Evolutionary conservation across 2,329 filamentous ascomycete species (phyloP).

Genomic region (Xylaria arbuscula): DNA sequence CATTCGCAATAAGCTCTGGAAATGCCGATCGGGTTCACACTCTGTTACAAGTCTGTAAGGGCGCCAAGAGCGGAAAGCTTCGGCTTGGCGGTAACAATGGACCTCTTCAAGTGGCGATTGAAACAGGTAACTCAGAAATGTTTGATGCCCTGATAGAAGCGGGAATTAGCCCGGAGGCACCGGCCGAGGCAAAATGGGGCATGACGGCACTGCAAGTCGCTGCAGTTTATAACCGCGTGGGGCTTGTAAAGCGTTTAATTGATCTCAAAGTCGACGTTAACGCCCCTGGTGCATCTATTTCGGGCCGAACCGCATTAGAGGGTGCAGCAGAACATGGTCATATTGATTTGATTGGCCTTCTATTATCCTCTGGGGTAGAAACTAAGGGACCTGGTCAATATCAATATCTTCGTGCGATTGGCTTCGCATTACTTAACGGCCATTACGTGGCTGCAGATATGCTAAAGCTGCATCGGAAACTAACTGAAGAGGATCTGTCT

Average conservation of each 20-base stretch:
- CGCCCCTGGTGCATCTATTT: background rate
- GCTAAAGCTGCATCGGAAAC: background rate
- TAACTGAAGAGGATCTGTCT: background rate
- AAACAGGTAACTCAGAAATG: background rate
- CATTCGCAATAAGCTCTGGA: background rate
- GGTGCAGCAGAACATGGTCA: background rate
- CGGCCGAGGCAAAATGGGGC: background rate
- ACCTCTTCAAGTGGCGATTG: background rate
- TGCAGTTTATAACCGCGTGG: background rate
- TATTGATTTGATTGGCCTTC: background rate
- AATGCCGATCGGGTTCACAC: background rate
- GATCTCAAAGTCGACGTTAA: constrained; percentile 7
- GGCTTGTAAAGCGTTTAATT: background rate
- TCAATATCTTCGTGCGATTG: constrained; percentile 11
- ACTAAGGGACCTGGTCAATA: background rate
- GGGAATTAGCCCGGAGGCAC: background rate
- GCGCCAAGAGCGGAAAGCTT: background rate
- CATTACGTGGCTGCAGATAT: background rate
- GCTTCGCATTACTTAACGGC: background rate
- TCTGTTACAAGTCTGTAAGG: background rate
- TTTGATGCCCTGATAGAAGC: background rate
- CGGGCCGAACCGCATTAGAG: background rate
- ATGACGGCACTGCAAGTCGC: constrained; percentile 11
- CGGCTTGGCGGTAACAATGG: background rate
- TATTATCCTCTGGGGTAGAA: constrained; percentile 1